Base-by-base conservation (phyloP, 495 filamentous ascomycete genomes). In the Platismatia glauca region DNA sequence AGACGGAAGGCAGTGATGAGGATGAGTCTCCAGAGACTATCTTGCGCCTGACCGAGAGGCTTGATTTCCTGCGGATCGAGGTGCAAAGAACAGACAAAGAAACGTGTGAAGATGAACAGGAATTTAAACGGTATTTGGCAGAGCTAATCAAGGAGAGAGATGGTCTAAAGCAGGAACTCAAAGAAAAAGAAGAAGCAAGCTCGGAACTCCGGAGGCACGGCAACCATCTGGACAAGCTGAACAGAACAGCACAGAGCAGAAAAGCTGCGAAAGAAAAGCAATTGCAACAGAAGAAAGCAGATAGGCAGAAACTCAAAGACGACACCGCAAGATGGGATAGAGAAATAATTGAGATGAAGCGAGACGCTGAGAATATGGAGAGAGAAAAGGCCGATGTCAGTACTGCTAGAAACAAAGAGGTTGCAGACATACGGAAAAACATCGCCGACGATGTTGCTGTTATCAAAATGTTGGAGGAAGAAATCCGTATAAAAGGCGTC, bases 111-210 rank as follows among this genome's bases (percentile, higher is more conserved):
- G 79, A 87, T 55, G 82, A 91, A 59, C 88, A 92, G 15, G 90
- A 97, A 65, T 84, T 89, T 59, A 82, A 86, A 61, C 74, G 74
- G 18, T 75, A 84, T 37, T 83, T 85, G 53, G 77, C 76, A 29
- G 80, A 83, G 8, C 71, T 90, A 7, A 72, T 77, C 20, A 79
- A 80, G 52, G 86, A 90, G 60, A 77, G 91, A 60, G 89, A 92
- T 65, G 81, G 86, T 38, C 82, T 95, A 66, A 86, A 76, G 68
- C 84, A 87, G 67, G 79, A 84, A 44, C 79, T 91, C 44, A 91
- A 86, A 70, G 90, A 95, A 66, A 91, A 89, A 71, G 90, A 95
- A 63, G 89, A 95, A 63, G 84, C 82, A 34, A 92, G 86, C n/a
- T 84, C 87, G 53, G 87, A 88, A 69, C 71, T 96, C 35, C 89